phyloP scores from a whole-genome alignment of 2,329 filamentous ascomycete species.

The Metarhizium robertsii region DNA sequence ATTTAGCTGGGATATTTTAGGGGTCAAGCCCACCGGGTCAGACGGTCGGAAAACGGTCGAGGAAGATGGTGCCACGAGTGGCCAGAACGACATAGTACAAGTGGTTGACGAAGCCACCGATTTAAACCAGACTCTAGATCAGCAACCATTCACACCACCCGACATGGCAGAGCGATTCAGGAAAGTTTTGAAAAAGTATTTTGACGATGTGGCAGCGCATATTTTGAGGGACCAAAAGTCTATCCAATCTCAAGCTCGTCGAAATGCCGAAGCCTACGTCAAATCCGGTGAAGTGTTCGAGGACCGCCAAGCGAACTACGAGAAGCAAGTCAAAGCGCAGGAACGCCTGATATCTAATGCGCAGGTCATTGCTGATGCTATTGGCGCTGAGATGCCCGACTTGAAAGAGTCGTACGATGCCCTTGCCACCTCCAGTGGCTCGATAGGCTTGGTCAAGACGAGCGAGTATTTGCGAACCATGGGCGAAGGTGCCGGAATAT shows the following conservation, averaged over 20 bases:
- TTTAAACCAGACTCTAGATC: conserved; percentile 42
- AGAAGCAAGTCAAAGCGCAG: conserved; percentile 85
- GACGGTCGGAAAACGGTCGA: conserved; percentile 79
- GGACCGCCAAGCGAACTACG: conserved; percentile 90
- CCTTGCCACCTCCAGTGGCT: conserved; percentile 56
- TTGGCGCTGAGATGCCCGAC: conserved; percentile 90
- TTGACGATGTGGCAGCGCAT: conserved; percentile 86
- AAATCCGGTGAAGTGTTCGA: conserved; percentile 98
- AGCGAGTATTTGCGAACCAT: conserved; percentile 88
- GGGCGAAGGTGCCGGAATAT: conserved; percentile 86
- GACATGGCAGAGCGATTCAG: conserved; percentile 80
- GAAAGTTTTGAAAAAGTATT: conserved; percentile 77
- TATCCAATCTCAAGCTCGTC: conserved; percentile 75
- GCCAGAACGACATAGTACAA: conserved; percentile 25
- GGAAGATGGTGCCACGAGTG: conserved; percentile 62
- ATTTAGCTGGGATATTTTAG: conserved; percentile 91
- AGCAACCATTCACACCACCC: conserved; percentile 57
- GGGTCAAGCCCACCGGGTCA: conserved; percentile 59
- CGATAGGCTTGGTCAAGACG: conserved; percentile 88
- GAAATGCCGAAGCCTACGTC: conserved; percentile 96
- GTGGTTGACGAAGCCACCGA: conserved; percentile 42
- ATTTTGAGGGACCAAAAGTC: conserved; percentile 87
- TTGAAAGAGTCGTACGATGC: conserved; percentile 73
- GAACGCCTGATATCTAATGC: conserved; percentile 86
- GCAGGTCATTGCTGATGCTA: conserved; percentile 78